These are phyloP conservation scores for Henckelia pumila DNA, from an alignment of 257 asterid genomes.

Conservation along the genomic window DNA sequence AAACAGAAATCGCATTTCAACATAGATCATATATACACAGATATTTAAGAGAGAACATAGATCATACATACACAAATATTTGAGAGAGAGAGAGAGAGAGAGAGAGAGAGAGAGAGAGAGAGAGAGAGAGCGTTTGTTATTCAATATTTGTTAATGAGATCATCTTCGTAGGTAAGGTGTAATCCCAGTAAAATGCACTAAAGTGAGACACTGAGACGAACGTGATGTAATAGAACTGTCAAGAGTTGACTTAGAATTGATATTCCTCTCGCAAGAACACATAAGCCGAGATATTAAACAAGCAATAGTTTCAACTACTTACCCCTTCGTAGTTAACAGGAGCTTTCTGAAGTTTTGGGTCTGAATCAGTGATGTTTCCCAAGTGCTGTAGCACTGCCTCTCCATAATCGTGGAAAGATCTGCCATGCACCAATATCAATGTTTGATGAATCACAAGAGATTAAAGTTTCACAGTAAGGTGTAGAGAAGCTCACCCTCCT, in stretches of 20 bases:
- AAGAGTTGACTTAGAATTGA: not conserved
- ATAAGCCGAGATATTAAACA: not conserved
- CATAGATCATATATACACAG: not conserved
- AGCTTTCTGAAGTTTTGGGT: slow-evolving; percentile 75
- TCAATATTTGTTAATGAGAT: not conserved
- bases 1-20: not conserved
- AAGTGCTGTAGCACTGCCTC: slow-evolving; percentile 80
- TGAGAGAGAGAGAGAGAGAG: too few species aligned
- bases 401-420: slow-evolving; percentile 93
- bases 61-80: too few species aligned
- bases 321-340: slow-evolving; percentile 97
- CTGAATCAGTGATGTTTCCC: slow-evolving; percentile 46
- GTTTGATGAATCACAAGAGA: slow-evolving; percentile 8
- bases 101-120: too few species aligned
- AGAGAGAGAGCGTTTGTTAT: too few species aligned
- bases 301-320: slow-evolving; percentile 30
- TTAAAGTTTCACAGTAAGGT: slow-evolving; percentile 12
- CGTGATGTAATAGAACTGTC: slow-evolving; percentile 10
- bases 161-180: not conserved
- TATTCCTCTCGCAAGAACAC: not conserved
- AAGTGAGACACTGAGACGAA: not conserved
- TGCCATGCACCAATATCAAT: slow-evolving; percentile 32
- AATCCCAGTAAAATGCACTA: not conserved
- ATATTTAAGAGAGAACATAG: too few species aligned
- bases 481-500: slow-evolving; percentile 66